Conservation (phyloP, 2,329 filamentous ascomycete genomes). For the Neonectria magnoliae region DNA sequence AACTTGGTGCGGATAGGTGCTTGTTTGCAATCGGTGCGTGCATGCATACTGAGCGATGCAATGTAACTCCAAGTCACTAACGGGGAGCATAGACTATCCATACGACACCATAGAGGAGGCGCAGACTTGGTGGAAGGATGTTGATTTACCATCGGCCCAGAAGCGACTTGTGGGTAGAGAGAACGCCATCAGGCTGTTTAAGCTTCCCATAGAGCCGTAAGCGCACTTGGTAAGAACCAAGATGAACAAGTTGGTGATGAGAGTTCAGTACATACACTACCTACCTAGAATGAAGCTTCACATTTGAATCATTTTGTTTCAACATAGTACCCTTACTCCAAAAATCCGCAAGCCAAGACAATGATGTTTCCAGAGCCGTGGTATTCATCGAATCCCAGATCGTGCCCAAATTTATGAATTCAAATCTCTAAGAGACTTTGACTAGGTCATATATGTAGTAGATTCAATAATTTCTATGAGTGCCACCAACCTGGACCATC, state of each 20-base stretch:
- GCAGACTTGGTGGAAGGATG: slow-evolving; percentile 20
- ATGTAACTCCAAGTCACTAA: not conserved
- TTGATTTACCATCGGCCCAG: not conserved
- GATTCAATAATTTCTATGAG: not conserved
- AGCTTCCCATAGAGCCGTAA: slow-evolving; percentile 13
- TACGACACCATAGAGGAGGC: slow-evolving; percentile 21
- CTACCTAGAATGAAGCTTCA: not conserved
- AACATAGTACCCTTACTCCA: too few relatives aligned
- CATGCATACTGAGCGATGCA: not conserved
- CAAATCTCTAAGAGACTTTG: not conserved
- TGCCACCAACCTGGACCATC: not conserved
- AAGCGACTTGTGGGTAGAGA: not conserved
- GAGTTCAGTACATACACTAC: too few relatives aligned
- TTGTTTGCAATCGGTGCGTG: slow-evolving; percentile 22
- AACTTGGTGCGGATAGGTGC: slow-evolving; percentile 10
- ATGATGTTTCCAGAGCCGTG: not conserved
- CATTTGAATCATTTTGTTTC: not conserved
- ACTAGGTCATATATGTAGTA: not conserved
- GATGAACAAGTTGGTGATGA: not conserved
- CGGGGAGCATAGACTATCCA: not conserved
- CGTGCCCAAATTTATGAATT: not conserved
- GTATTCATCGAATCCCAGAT: not conserved
- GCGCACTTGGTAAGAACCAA: not conserved
- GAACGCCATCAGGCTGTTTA: not conserved
- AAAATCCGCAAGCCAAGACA: not conserved